Evolutionary conservation across 208 protist species (phyloP).

Genomic region (Polymyxa betae): DNA sequence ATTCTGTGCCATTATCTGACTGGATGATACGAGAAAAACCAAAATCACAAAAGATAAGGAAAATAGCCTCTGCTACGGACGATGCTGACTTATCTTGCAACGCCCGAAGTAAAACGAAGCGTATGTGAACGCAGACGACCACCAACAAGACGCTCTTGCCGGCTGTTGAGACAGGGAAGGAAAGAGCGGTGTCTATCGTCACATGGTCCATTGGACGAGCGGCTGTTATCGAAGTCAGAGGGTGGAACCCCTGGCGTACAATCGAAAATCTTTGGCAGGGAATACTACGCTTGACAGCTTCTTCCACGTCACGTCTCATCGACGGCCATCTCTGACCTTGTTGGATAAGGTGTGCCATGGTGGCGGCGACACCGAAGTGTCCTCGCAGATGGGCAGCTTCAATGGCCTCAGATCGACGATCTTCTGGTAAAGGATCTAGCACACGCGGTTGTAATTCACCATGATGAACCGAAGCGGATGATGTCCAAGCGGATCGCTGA

Average conservation of each 20-base stretch:
- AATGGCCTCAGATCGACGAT: neutral
- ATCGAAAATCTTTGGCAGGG: neutral
- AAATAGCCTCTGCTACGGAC: neutral
- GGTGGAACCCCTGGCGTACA: neutral
- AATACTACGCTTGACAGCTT: neutral
- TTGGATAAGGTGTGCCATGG: neutral
- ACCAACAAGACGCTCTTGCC: neutral
- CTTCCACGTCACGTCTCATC: neutral
- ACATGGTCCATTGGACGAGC: neutral
- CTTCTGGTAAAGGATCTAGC: neutral
- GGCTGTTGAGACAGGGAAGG: neutral
- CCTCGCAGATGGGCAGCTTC: neutral
- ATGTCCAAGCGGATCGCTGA: neutral
- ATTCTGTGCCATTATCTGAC: neutral
- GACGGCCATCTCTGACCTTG: constrained; percentile 2
- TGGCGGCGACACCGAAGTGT: neutral
- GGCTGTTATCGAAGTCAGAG: neutral
- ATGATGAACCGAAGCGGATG: neutral
- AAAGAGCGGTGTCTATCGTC: neutral
- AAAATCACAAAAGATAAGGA: neutral
- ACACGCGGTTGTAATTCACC: neutral
- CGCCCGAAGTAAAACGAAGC: neutral
- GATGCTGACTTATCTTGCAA: neutral
- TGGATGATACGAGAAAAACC: neutral
- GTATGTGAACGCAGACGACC: neutral